Evolutionary conservation across 768 basidiomycete species (phyloP).

Genomic region (Lactifluus pinguis): DNA sequence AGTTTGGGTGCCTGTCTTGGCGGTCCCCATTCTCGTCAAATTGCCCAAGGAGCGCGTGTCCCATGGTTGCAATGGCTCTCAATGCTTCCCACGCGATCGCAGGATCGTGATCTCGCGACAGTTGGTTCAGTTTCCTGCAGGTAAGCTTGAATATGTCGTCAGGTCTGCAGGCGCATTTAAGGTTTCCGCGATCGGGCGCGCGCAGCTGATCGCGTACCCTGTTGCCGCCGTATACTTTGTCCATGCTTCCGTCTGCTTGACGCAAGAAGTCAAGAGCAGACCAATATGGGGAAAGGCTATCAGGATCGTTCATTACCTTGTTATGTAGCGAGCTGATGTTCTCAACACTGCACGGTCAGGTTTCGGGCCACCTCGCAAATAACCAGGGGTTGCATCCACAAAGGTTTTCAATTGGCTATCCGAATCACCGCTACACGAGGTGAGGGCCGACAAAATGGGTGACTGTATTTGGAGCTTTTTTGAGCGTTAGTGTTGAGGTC

Average conservation of each 20-base stretch:
- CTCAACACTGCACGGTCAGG: not conserved
- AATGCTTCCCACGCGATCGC: not conserved
- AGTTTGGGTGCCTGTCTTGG: too few relatives aligned
- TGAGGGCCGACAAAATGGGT: not conserved
- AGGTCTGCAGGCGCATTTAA: not conserved
- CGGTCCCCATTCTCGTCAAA: not conserved
- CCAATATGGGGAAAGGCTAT: not conserved
- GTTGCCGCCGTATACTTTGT: constrained; percentile 1
- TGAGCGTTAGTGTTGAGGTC: not conserved
- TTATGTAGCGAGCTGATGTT: not conserved
- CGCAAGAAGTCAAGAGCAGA: not conserved
- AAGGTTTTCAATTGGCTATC: not conserved
- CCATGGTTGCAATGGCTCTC: not conserved
- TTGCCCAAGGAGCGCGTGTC: not conserved
- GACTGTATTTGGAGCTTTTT: not conserved
- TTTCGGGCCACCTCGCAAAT: not conserved
- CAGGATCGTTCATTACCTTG: not conserved
- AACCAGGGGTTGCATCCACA: not conserved
- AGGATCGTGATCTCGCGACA: not conserved
- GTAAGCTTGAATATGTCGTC: not conserved
- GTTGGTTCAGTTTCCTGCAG: not conserved
- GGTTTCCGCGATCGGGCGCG: constrained; percentile 3
- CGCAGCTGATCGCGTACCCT: constrained; percentile 8
- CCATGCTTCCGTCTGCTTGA: constrained; percentile 2
- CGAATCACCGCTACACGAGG: not conserved